These are phyloP conservation scores for Boletus speciosus DNA, from an alignment of 768 basidiomycete genomes.

Conservation along the genomic window DNA sequence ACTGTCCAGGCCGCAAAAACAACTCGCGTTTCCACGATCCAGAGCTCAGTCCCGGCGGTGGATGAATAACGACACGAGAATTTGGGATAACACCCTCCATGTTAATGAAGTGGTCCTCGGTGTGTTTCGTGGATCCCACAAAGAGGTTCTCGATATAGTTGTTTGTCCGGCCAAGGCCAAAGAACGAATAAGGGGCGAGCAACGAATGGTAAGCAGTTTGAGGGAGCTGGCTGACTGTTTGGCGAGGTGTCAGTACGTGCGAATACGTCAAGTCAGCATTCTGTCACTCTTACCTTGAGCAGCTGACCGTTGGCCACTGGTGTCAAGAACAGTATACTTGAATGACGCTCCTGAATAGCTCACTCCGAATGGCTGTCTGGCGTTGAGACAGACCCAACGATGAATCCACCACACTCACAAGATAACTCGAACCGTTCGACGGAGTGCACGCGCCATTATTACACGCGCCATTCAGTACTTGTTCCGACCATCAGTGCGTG, in stretches of 20 bases:
- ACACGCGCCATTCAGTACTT: constrained; percentile 93
- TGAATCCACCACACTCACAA: constrained; percentile 48
- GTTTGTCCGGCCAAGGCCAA: constrained; percentile 95
- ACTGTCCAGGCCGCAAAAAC: constrained; percentile 90
- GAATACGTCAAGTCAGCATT: neutral
- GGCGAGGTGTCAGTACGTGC: constrained; percentile 1
- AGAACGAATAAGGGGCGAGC: constrained; percentile 89
- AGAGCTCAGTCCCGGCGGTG: constrained; percentile 53
- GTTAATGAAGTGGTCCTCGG: constrained; percentile 72
- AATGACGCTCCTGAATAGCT: constrained; percentile 93
- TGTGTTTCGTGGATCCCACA: constrained; percentile 84
- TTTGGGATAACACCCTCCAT: constrained; percentile 98
- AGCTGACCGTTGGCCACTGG: constrained; percentile 80
- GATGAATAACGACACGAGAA: constrained; percentile 93
- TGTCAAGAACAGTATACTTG: constrained; percentile 96
- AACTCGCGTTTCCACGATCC: constrained; percentile 78
- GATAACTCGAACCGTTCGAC: constrained; percentile 63
- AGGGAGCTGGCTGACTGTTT: constrained; percentile 82
- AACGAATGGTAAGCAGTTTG: constrained; percentile 91
- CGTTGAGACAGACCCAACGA: constrained; percentile 3
- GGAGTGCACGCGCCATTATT: constrained; percentile 72
- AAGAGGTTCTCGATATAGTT: constrained; percentile 99
- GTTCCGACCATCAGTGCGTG: neutral
- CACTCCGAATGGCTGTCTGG: constrained; percentile 79
- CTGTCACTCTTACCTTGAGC: constrained; percentile 64